phyloP scores from a whole-genome alignment of 1,284 basidiomycete genomes.

The Heterobasidion parviporum region DNA sequence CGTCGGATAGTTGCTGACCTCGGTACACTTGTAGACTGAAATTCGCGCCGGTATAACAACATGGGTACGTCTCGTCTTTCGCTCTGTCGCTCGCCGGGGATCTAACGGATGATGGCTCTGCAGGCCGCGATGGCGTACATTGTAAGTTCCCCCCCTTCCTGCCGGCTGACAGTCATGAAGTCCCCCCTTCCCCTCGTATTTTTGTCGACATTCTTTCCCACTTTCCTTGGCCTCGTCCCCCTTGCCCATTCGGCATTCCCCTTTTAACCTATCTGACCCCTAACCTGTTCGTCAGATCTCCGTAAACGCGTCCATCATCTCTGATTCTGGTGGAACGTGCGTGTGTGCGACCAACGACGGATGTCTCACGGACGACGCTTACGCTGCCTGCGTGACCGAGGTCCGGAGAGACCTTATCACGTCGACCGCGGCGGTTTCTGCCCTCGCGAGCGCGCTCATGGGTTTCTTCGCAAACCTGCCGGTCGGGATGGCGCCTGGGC shows the following conservation, averaged over 20 bases:
- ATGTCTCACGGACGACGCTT: conserved; percentile 50
- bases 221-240: too few relatives aligned
- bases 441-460: conserved; percentile 76
- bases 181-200: neutral
- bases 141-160: conserved; percentile 22
- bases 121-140: conserved; percentile 68
- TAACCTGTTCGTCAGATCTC: conserved; percentile 48
- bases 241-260: neutral
- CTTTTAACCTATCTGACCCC: neutral
- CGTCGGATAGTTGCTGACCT: neutral
- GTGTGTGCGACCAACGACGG: conserved; percentile 51
- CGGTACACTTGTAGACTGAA: conserved; percentile 45
- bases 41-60: conserved; percentile 78
- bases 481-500: conserved; percentile 72
- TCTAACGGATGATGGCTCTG: neutral
- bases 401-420: conserved; percentile 70
- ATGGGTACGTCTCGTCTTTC: conserved; percentile 43
- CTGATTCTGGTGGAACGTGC: conserved; percentile 76
- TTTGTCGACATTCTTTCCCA: neutral
- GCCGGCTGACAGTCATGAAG: neutral
- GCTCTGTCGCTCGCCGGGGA: neutral
- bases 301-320: conserved; percentile 75
- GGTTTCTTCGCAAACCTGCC: conserved; percentile 81
- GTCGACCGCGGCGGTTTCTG: conserved; percentile 70
- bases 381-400: conserved; percentile 59